A percentile compares a stretch with the other conserved stretches of the same genome.
phyloP scores from a whole-genome alignment of 2,329 filamentous ascomycete species.

The Teratosphaeria viscida region DNA sequence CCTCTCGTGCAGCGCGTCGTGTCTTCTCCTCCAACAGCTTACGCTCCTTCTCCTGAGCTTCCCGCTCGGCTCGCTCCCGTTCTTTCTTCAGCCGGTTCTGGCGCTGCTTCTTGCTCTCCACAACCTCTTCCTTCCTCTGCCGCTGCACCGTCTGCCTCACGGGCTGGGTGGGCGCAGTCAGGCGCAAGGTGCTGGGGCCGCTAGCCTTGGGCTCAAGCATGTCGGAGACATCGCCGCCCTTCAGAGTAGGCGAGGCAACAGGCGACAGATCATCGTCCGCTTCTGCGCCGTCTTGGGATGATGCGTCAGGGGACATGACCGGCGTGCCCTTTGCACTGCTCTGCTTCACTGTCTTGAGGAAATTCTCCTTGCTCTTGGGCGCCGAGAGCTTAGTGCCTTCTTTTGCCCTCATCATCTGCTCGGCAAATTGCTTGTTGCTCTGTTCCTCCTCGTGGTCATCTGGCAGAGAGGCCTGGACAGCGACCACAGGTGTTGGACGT shows the following conservation, averaged over 20 bases:
- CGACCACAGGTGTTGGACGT: conserved; percentile 1
- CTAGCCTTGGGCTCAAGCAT: conserved; percentile 71
- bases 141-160: conserved; percentile 47
- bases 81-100: conserved; percentile 87
- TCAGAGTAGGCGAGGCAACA: conserved; percentile 52
- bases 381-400: conserved; percentile 51
- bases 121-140: conserved; percentile 49
- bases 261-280: conserved; percentile 73
- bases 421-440: conserved; percentile 66
- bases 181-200: conserved; percentile 64
- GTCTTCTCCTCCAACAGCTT: conserved; percentile 71
- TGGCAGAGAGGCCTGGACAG: conserved; percentile 15
- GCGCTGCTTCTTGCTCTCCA: conserved; percentile 87
- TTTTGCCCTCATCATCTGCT: conserved; percentile 60
- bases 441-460: conserved; percentile 41
- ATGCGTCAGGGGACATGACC: conserved; percentile 49
- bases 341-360: conserved; percentile 59
- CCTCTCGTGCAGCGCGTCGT: conserved; percentile 67
- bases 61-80: conserved; percentile 61
- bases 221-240: conserved; percentile 64
- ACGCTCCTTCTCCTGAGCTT: conserved; percentile 69
- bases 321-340: conserved; percentile 28
- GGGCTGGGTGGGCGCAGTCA: conserved; percentile 57
- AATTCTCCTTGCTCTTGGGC: conserved; percentile 23
- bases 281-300: conserved; percentile 63